Evolutionary conservation across 768 basidiomycete species (phyloP), one percentile per base, ranked within the genome.

Genomic region (Royoungia palumana): DNA sequence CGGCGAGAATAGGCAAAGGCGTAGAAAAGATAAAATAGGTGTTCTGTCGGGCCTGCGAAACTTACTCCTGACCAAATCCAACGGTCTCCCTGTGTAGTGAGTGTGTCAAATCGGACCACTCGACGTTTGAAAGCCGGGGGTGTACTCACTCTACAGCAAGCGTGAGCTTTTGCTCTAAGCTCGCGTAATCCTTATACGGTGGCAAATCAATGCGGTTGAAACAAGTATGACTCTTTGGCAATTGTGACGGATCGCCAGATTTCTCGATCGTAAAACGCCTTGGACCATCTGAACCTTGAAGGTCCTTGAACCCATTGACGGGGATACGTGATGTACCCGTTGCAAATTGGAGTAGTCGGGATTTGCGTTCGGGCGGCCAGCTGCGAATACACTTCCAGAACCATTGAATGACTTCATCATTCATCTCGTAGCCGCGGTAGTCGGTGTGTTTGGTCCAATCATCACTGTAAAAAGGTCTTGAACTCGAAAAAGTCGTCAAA

Each of bases 361-460:
- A 94, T 75, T 99, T 99, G 70, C 94, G 87, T 75, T 99, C 96
- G 1, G 95, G 85, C 11, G 96, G 95, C 96, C 96, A 99, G 59
- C 87, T 83, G 57, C 91, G 87, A 38, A 99, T 91, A 61, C 92
- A 94, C 73, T 97, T 93, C 96, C 96, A 99, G 86, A 99, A 99
- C 96, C 96, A 99, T 64, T 97, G 93, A 48, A 99, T 94, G 41
- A 94, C 90, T 62, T 95, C 92, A 64, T 95, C 93, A 60, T 87
- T 89, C 71, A 91, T 83, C 71, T 94, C 90, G 64, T 94, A 95
- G 14, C 93, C 95, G 56, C 95, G 87, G 72, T 98, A 98, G 67
- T 98, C 96, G 32, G 96, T 99, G 72, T 94, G 96, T 74, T 98
- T 97, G 64, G 87, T 91, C 96, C 96, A 98, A 67, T 96, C 95